Evolutionary conservation across 2,329 filamentous ascomycete genomes (phyloP).

Genomic region (Fusarium bactridioides): DNA sequence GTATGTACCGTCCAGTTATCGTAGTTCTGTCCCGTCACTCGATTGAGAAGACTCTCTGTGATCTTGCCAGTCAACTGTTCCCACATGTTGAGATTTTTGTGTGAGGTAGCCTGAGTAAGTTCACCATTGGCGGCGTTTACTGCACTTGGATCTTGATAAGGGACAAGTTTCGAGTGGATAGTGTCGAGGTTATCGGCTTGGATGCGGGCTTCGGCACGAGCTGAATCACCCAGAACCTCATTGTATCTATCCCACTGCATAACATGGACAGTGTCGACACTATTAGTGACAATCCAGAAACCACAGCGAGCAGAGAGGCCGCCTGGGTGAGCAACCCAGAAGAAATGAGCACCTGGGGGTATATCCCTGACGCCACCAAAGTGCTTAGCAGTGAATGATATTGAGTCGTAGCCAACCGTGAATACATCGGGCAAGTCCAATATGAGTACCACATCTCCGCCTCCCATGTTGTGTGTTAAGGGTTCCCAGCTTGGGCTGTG

Average conservation of each 20-base stretch:
- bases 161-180: constrained; percentile 53
- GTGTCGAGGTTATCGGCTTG: constrained; percentile 52
- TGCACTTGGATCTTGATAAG: constrained; percentile 52
- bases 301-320: constrained; percentile 61
- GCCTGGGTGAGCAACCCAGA: constrained; percentile 63
- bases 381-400: constrained; percentile 56
- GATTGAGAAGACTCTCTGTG: constrained; percentile 53
- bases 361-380: constrained; percentile 65
- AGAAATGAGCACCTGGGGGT: constrained; percentile 64
- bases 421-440: constrained; percentile 60
- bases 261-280: constrained; percentile 50
- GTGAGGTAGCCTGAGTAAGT: constrained; percentile 26
- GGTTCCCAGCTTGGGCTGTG: constrained; percentile 11
- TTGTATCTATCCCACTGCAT: constrained; percentile 65
- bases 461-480: constrained; percentile 43
- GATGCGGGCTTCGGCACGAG: constrained; percentile 54
- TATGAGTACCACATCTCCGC: constrained; percentile 62
- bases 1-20: constrained; percentile 63
- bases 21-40: constrained; percentile 54
- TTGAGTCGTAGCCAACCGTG: constrained; percentile 62
- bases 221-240: constrained; percentile 61
- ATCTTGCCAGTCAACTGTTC: constrained; percentile 59
- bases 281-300: constrained; percentile 61
- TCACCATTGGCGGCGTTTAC: constrained; percentile 27
- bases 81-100: constrained; percentile 56